phyloP scores from a whole-genome alignment of 768 basidiomycete species.

The Galerina sulciceps region DNA sequence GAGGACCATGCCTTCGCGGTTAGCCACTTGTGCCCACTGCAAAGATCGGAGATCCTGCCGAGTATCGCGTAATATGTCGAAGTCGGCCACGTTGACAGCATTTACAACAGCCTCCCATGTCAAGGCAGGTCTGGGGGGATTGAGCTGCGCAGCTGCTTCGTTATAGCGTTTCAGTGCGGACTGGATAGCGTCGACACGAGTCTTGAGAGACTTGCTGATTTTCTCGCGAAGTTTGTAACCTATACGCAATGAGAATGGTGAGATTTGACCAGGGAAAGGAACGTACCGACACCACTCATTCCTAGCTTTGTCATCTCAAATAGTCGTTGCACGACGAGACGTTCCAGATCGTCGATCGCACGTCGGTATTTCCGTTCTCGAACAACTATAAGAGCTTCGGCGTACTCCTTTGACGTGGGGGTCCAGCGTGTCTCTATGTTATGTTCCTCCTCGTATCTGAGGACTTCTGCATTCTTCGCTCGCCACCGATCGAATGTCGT shows the following conservation, averaged over 20 bases:
- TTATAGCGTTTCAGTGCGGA: constrained; percentile 26
- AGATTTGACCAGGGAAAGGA: not conserved
- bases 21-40: constrained; percentile 21
- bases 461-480: not conserved
- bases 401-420: not conserved
- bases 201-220: constrained; percentile 20
- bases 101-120: constrained; percentile 26
- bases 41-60: constrained; percentile 17
- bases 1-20: constrained; percentile 16
- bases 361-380: constrained; percentile 1
- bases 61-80: constrained; percentile 25
- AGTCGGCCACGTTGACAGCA: constrained; percentile 19
- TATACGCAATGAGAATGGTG: not conserved
- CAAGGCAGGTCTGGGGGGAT: constrained; percentile 18
- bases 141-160: constrained; percentile 20
- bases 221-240: constrained; percentile 30
- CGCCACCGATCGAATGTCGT: not conserved
- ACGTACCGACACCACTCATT: constrained; percentile 26
- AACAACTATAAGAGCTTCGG: not conserved
- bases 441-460: not conserved
- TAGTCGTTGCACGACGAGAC: constrained; percentile 21
- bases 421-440: not conserved
- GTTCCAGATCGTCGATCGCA: constrained; percentile 20
- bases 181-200: constrained; percentile 21
- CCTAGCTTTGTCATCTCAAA: constrained; percentile 29